Evolutionary conservation across 148 eudicot genomes (phyloP).

Genomic region (Vaccinium corymbosum): DNA sequence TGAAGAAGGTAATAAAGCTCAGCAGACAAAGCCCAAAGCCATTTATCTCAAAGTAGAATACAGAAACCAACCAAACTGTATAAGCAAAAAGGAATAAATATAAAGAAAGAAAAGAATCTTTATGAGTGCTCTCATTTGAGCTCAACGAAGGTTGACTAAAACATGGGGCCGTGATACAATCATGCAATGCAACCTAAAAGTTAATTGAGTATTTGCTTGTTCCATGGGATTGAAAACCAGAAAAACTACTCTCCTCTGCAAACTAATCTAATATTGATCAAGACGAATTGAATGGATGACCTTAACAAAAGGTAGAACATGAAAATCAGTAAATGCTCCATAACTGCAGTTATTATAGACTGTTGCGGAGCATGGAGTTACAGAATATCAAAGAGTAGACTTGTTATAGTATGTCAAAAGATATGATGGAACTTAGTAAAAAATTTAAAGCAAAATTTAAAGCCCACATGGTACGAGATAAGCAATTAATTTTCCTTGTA

Average conservation of each 20-base stretch:
- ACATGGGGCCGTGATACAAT: neutral
- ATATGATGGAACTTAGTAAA: neutral
- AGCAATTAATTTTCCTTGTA: neutral
- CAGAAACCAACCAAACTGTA: neutral
- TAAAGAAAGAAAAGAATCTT: constrained; percentile 1
- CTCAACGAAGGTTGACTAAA: neutral
- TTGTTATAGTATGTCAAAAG: neutral
- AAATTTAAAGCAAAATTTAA: neutral
- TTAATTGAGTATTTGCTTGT: neutral
- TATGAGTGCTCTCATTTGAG: neutral
- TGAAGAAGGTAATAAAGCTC: neutral
- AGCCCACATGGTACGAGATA: neutral
- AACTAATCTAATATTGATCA: neutral
- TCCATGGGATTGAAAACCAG: neutral
- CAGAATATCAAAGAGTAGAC: neutral
- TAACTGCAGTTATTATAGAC: neutral
- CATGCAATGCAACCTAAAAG: neutral
- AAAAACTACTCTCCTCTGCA: neutral
- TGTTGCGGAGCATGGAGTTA: neutral
- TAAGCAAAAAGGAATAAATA: neutral
- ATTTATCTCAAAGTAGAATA: neutral
- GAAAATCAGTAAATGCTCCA: neutral
- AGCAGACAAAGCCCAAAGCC: neutral
- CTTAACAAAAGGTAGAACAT: neutral
- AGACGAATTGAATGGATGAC: neutral